Base-by-base conservation (phyloP, 2,329 filamentous ascomycete genomes). In the Sporothrix schenckii region DNA sequence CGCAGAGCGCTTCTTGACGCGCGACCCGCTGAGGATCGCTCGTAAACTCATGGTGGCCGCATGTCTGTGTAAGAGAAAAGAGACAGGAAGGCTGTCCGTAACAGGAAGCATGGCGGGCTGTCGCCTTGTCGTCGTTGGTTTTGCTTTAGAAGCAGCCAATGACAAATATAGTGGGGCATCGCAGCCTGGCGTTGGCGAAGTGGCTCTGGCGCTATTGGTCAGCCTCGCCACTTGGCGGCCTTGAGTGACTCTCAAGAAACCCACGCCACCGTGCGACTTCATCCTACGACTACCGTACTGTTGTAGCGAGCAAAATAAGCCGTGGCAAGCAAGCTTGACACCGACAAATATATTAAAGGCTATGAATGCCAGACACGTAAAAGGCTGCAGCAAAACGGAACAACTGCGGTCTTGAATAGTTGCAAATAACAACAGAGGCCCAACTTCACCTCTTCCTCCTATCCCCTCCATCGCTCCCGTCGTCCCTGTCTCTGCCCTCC, bases 21-120 rank as follows among this genome's bases (percentile, higher is more conserved):
- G 72, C 7, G 74, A 74, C 39, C 73, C 73, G 67, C 75, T 63
- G 41, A 76, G 71, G 30, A 76, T 74, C 24, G 73, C 69, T 10
- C 73, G 74, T 27, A 75, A 54, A 71, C 73, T 75, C 75, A 76
- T 76, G 2, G 21, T 69, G n/a, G 19, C 5, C 7, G 19, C 69
- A 71, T 71, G 14, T 39, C 44, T 10, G 27, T 19, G 13, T 39
- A 27, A 53, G 47, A 7, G 27, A 16, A 19, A 24, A 13, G n/a
- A 41, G 11, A 34, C 53, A 14, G 56, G 34, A 60, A 61, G 11
- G 34, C 7, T 24, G 34, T 19, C 13, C 24, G 56, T 19, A 13
- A 61, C 34, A 14, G 34, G 50, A 53, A 24, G 10, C n/a, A 61
- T 27, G n/a, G 24, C 6, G 16, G 19, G 34, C 11, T 27, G 30